Evolutionary conservation across 768 basidiomycete genomes (phyloP), one percentile per base, ranked within the genome.

Genomic region (Pleurotus citrinopileatus): DNA sequence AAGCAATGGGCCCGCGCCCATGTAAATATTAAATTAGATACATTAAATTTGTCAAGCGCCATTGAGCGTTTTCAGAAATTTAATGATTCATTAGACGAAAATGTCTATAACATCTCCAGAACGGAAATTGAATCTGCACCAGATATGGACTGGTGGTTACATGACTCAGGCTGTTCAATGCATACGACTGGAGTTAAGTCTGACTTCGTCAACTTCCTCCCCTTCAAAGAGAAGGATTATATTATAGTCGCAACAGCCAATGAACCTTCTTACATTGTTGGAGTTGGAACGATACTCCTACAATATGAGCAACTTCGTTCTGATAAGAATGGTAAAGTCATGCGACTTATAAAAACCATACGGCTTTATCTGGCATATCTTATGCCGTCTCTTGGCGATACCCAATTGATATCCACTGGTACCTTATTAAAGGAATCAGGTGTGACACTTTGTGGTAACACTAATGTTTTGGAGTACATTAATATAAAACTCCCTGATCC

Each of bases 171-270:
- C 10, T 43, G 42, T 17, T 43, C 42, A 10, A 10, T 13, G 12
- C 42, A 43, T 10, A 19, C 19, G 3, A 12, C 42, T 68, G 1
- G 71, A 70, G 12, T 36, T 45, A 38, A 37, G 43, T 17, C 52
- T 29, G 20, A 19, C 25, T 20, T 47, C 40, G 23, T 46, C 44
- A 17, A 44, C 25, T 27, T 38, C 20, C 3, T 1, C 7, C 2
- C 13, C 10, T 43, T 43, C 42, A 15, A 43, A 43, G 4, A 17
- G 5, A 43, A 43, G 3, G 42, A 43, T 22, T 17, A 22, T 3
- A 43, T 43, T 8, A 17, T 13, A 19, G 42, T 43, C 3, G 12
- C 10, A 43, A 43, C 42, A 43, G 42, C 42, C 42, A 43, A 19
- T 12, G 23, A 12, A 43, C 20, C 15, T 15, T 17, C 42, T 22